These are phyloP conservation scores for Penicillium robsamsonii DNA, from an alignment of 495 filamentous ascomycete genomes.

Conservation along the genomic window DNA sequence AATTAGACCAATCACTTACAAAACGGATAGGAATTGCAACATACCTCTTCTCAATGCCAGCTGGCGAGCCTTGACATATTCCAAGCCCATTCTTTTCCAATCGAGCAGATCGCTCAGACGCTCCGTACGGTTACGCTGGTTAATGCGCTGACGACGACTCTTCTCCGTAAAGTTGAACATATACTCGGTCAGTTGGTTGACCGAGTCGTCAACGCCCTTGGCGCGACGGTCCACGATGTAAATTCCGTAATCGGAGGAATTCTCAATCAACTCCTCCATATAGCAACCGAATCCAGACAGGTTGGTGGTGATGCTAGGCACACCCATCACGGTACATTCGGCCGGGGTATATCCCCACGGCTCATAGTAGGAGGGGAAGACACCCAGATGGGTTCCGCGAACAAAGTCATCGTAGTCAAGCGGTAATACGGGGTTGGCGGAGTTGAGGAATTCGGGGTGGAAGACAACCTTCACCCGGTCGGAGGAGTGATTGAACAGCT, in stretches of 20 bases:
- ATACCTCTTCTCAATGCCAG: constrained; percentile 79
- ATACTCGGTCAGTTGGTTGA: constrained; percentile 87
- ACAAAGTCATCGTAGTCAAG: constrained; percentile 99
- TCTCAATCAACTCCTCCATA: constrained; percentile 99
- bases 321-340: constrained; percentile 98
- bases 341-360: constrained; percentile 99
- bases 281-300: constrained; percentile 98
- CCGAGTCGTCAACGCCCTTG: constrained; percentile 96
- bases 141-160: constrained; percentile 93
- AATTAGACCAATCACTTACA: constrained; percentile 9
- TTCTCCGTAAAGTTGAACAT: constrained; percentile 97
- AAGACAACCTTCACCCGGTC: constrained; percentile 98
- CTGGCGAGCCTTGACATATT: constrained; percentile 97
- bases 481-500: constrained; percentile 91
- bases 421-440: constrained; percentile 89
- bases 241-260: constrained; percentile 95
- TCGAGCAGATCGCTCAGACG: constrained; percentile 90
- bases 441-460: constrained; percentile 96
- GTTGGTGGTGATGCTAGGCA: constrained; percentile 97
- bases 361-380: constrained; percentile 98
- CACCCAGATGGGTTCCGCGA: constrained; percentile 89
- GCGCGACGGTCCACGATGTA: constrained; percentile 95
- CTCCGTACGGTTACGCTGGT: constrained; percentile 97
- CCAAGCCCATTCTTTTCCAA: constrained; percentile 99
- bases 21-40: constrained; percentile 6